Evolutionary conservation across 2,329 filamentous ascomycete species (phyloP).

Genomic region (Rhynchosporium agropyri): DNA sequence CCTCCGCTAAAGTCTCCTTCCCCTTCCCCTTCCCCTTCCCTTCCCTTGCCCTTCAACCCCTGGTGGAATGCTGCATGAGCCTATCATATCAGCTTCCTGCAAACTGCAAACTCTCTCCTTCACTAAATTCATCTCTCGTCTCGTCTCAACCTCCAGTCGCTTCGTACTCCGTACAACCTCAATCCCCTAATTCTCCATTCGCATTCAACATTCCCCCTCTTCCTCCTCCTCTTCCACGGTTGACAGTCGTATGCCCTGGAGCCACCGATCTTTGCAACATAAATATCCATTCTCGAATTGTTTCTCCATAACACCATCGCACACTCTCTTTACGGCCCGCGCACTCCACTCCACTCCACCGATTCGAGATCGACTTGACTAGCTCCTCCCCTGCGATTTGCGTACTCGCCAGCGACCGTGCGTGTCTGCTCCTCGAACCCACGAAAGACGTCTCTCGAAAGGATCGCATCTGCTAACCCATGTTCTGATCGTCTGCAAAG

Average conservation of each 20-base stretch:
- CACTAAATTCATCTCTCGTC: not conserved
- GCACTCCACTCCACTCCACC: conserved; percentile 22
- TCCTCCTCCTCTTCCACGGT: conserved; percentile 8
- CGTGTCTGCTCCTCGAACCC: conserved; percentile 22
- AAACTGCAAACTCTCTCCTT: not conserved
- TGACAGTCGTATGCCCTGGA: not conserved
- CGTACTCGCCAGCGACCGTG: conserved; percentile 20
- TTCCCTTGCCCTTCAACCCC: conserved; percentile 3
- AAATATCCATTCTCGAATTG: conserved; percentile 7
- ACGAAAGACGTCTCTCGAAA: conserved; percentile 26
- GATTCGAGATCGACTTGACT: conserved; percentile 27
- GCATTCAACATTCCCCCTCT: not conserved
- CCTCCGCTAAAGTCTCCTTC: not conserved
- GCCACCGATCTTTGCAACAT: not conserved
- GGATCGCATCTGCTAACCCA: conserved; percentile 36
- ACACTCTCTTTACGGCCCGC: conserved; percentile 17
- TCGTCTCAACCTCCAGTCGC: not conserved
- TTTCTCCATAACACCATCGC: conserved; percentile 14
- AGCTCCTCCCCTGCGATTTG: conserved; percentile 24
- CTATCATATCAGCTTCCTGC: not conserved
- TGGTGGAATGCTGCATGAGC: conserved; percentile 14
- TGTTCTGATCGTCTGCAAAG: conserved; percentile 31
- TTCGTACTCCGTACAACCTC: conserved; percentile 2
- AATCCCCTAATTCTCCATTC: conserved; percentile 9
- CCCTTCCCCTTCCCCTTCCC: not conserved